Conservation (phyloP, 1,284 basidiomycete genomes). For the Pulveroboletus sp. region DNA sequence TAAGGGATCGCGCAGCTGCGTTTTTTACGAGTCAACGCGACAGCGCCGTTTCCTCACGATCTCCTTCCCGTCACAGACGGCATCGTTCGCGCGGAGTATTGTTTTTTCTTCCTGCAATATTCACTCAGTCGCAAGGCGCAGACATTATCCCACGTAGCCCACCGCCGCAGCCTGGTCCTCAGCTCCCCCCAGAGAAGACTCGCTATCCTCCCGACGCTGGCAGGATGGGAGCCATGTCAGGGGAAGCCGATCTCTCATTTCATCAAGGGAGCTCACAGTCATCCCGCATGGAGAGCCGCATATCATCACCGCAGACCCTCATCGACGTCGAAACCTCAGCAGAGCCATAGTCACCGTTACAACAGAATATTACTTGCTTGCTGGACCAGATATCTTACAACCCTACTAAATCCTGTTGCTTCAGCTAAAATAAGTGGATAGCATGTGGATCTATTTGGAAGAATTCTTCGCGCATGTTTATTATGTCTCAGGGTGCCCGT, state of each 20-base stretch:
- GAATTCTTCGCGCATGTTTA: slow-evolving; percentile 8
- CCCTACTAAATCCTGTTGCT: slow-evolving; percentile 36
- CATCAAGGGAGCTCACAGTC: slow-evolving; percentile 37
- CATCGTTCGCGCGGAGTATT: slow-evolving; percentile 62
- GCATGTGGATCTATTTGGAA: slow-evolving; percentile 19
- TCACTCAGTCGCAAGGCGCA: slow-evolving; percentile 54
- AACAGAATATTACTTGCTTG: slow-evolving; percentile 13
- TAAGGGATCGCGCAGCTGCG: slow-evolving; percentile 54
- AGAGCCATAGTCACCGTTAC: slow-evolving; percentile 23
- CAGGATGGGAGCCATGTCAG: slow-evolving; percentile 24
- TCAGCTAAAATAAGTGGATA: slow-evolving; percentile 32
- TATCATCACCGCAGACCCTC: slow-evolving; percentile 32
- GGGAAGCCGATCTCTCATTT: slow-evolving; percentile 28
- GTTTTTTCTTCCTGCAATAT: slow-evolving; percentile 83
- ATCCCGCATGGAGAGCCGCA: slow-evolving; percentile 33
- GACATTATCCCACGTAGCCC: slow-evolving; percentile 43
- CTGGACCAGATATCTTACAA: slow-evolving; percentile 30
- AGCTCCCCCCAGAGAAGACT: slow-evolving; percentile 41
- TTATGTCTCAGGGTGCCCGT: slow-evolving; percentile 12
- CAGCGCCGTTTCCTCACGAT: slow-evolving; percentile 41
- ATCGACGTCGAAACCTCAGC: slow-evolving; percentile 33
- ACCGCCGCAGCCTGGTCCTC: slow-evolving; percentile 33
- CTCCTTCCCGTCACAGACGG: slow-evolving; percentile 47
- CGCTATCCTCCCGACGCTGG: slow-evolving; percentile 28
- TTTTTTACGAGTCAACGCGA: slow-evolving; percentile 45